Base-by-base conservation (phyloP, 2,329 filamentous ascomycete species). In the Ceratocystis harringtonii region DNA sequence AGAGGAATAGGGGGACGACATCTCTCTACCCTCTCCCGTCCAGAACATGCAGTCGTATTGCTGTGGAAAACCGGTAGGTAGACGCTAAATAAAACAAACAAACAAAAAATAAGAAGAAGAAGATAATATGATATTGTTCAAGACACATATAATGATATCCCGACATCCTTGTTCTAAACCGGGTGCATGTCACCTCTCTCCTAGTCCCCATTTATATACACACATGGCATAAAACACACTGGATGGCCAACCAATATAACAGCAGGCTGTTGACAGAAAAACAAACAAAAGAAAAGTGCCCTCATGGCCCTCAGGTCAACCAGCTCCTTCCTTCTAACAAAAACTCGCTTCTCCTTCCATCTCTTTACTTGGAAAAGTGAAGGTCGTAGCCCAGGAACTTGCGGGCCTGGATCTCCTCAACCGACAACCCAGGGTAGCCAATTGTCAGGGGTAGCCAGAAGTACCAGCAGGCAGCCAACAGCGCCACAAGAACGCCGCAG, bases 311-410 rank as follows among this genome's bases (percentile, higher is more conserved):
- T 41, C 32, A 41, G 4, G 36, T 41, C 8, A 41, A 10, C 8
- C 36, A 41, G 8, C 36, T 10, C 36, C 36, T 12, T 41, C 10
- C 36, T 41, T 52, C 48, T 25, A 41, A 41, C 36, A 10, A 28
- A 10, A 25, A 15, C 19, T 25, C 48, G 10, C 12, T 52, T 8
- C 28, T 5, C 5, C 19, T 3, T 41, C 0, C 36, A 41, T 41
- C 10, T 32, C 15, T 68, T 78, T 88, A 99, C 84, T 99, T 99
- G 67, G 94, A 94, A 79, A 99, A 99, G 78, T 99, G 94, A 74
- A 99, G 81, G 75, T 99, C 94, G 74, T 97, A 99, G 69, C 89
- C 89, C 70, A 99, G 81, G 92, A 92, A 97, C 80, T 96, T 96
- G 75, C 94, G 86, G 69, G 86, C 82, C 69, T 88, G 77, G 36